Percentiles rank a stretch among this genome's conserved stretches.
These are phyloP conservation scores for Odontarrhena argentea DNA, from an alignment of 345 rosid genomes.

Conservation along the genomic window DNA sequence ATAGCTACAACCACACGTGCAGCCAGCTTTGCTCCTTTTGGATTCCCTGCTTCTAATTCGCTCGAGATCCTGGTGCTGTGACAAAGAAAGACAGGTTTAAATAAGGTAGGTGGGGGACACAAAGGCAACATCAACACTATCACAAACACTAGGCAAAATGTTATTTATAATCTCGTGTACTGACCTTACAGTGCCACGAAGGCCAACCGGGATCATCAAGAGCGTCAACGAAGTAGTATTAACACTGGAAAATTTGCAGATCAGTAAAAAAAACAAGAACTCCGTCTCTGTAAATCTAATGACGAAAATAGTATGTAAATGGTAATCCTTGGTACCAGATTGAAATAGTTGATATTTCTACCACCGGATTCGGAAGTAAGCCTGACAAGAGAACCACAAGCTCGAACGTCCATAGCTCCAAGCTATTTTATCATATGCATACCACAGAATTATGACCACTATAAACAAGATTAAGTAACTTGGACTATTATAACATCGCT, in stretches of 20 bases:
- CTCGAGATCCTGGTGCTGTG: background rate
- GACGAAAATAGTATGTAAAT: too few species aligned
- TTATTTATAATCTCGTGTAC: background rate
- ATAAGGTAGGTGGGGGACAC: too few species aligned
- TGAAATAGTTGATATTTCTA: background rate
- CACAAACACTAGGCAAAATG: too few species aligned
- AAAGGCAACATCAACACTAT: too few species aligned
- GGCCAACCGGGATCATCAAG: slow-evolving; percentile 8
- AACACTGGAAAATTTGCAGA: background rate
- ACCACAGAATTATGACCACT: too few species aligned
- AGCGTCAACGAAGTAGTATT: slow-evolving; percentile 2
- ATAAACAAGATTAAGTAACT: background rate
- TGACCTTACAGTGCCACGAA: slow-evolving; percentile 13
- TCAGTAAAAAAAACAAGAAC: background rate
- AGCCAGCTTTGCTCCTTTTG: background rate
- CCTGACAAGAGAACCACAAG: slow-evolving; percentile 3
- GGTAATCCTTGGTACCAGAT: background rate
- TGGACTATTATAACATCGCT: background rate
- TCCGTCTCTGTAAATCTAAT: background rate
- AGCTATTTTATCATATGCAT: background rate
- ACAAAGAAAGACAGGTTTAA: background rate
- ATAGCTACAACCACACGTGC: background rate
- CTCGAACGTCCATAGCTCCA: slow-evolving; percentile 1
- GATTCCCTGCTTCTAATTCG: slow-evolving; percentile 6
- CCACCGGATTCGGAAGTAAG: background rate